A percentile compares a stretch with the other conserved stretches of the same genome.
Evolutionary conservation across 148 eudicot genomes (phyloP).

Genomic region (Chenopodium suecicum): DNA sequence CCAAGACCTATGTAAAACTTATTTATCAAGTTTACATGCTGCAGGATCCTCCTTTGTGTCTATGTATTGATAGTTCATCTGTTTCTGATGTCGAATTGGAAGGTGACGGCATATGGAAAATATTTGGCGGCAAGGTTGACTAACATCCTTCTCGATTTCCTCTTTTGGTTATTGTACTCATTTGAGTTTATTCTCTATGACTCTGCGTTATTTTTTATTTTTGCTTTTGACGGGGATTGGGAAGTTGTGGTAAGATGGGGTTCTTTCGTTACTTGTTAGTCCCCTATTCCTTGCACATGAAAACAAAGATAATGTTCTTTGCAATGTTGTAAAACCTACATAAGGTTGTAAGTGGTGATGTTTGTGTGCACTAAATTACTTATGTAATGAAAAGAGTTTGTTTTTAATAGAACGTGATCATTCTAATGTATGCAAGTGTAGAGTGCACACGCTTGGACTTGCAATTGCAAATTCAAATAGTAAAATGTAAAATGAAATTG

Average conservation of each 20-base stretch:
- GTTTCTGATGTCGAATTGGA: constrained; percentile 65
- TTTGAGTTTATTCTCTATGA: neutral
- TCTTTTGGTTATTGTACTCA: constrained; percentile 8
- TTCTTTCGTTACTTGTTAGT: neutral
- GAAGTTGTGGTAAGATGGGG: neutral
- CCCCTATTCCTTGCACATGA: neutral
- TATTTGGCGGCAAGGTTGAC: constrained; percentile 76
- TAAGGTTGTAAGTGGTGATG: neutral
- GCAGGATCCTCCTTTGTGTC: constrained; percentile 67
- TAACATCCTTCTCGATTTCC: constrained; percentile 11
- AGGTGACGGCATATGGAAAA: constrained; percentile 71
- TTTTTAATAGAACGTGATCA: neutral
- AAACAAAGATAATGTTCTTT: neutral
- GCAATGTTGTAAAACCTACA: neutral
- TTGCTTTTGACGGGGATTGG: neutral
- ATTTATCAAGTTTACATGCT: constrained; percentile 18
- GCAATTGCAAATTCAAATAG: neutral
- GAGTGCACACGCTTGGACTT: neutral
- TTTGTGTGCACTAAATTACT: neutral
- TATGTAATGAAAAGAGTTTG: neutral
- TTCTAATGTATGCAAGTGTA: neutral
- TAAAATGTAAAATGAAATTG: neutral
- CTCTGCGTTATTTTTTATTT: neutral
- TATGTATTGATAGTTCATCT: constrained; percentile 58
- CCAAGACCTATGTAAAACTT: neutral